Percentiles rank a stretch among this genome's conserved stretches.
Evolutionary conservation across 495 filamentous ascomycete species (phyloP).

Genomic region (Cercophora sp.): DNA sequence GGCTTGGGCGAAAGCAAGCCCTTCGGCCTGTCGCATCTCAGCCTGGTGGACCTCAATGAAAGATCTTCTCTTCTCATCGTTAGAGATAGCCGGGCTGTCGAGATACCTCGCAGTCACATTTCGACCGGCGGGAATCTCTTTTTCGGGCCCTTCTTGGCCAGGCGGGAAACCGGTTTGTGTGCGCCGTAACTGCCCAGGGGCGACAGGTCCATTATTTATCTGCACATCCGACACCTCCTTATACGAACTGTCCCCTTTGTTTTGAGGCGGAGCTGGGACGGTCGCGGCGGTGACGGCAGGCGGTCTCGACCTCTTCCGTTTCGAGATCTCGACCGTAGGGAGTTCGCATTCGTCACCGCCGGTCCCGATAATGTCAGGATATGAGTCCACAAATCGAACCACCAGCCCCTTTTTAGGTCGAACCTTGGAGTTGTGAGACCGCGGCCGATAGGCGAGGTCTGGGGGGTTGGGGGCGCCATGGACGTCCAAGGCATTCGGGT

Average conservation of each 20-base stretch:
- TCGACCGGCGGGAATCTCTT: constrained; percentile 27
- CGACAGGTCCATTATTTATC: constrained; percentile 28
- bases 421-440: constrained; percentile 28
- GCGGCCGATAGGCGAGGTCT: constrained; percentile 25
- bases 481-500: constrained; percentile 38
- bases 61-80: constrained; percentile 45
- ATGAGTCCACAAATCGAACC: constrained; percentile 65
- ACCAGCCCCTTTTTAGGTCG: constrained; percentile 53
- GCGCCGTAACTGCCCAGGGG: constrained; percentile 37
- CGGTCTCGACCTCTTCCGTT: constrained; percentile 43
- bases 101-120: constrained; percentile 29
- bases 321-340: constrained; percentile 64
- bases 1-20: constrained; percentile 58
- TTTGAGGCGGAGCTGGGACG: constrained; percentile 20
- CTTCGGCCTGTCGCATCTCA: constrained; percentile 72
- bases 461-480: constrained; percentile 22
- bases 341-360: constrained; percentile 78
- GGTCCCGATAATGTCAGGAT: constrained; percentile 76
- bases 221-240: constrained; percentile 19
- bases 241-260: constrained; percentile 16
- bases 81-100: constrained; percentile 20
- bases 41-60: constrained; percentile 57
- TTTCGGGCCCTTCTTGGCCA: constrained; percentile 23
- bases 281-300: constrained; percentile 23
- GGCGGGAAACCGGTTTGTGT: constrained; percentile 47